Base-by-base conservation (phyloP, 2,329 filamentous ascomycete species). In the Ascochyta rabiei region DNA sequence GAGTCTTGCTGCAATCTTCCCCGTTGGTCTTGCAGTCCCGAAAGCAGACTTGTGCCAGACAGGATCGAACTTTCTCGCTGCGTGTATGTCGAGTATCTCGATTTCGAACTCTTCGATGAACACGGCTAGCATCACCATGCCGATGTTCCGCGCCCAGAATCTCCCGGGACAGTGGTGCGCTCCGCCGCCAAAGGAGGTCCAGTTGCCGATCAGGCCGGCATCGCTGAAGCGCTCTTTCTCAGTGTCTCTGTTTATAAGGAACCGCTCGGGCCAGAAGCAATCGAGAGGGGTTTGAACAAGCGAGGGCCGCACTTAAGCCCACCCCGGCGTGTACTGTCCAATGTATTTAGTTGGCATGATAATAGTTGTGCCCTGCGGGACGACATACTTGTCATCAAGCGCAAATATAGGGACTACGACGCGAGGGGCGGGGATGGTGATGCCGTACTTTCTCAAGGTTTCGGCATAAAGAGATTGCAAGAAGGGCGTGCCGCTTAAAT, bases 111-210 rank as follows among this genome's bases (percentile, higher is more conserved):
- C 10, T 1, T 16, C 26, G 1, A 41, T 6, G 7, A 54, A 37
- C 1, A 49, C 4, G 3, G 26, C 15, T 8, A 62, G n/a, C 10
- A 46, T 55, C 0, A 58, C 55, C 21, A 65, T 42, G 0, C 37
- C 59, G 8, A 62, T 65, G 9, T 62, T 55, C 2, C 62, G 53
- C 1, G 62, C 62, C 23, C 56, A 61, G 16, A 63, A 60, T 0
- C 61, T 12, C 0, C 59, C 62, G 0, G 62, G 62, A n/a, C 62
- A 65, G n/a, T 57, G 48, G 13, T 65, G 62, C 35, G 54, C 61
- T 0, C 62, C 62, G 3, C 61, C 62, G 1, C 62, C 62, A 18
- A 63, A 65, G 2, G 33, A 39, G 4, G 57, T 62, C 61, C 57
- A 63, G 2, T 40, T 60, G 0, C 62, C 61, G 8, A 10, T n/a